Conservation (phyloP, 176 grass and related monocot species). For the Hsuehochloa calcarea region DNA sequence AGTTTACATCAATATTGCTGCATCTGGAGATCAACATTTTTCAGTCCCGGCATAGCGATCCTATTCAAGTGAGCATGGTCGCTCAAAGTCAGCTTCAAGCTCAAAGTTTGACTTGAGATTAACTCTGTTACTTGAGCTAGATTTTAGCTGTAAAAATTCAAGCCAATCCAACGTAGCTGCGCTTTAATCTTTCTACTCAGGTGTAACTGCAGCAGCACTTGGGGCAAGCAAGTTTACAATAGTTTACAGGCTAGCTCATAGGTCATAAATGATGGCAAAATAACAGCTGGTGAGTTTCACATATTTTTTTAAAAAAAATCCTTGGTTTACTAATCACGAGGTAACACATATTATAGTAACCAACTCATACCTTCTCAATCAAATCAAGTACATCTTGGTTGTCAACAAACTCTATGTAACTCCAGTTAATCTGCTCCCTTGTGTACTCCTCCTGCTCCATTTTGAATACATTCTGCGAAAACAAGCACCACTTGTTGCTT, state of each 20-base stretch:
- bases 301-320: background rate
- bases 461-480: constrained; percentile 91
- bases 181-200: background rate
- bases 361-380: constrained; percentile 75
- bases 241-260: background rate
- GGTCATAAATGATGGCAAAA: background rate
- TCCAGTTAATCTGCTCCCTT: constrained; percentile 93
- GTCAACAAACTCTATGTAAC: constrained; percentile 97
- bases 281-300: background rate
- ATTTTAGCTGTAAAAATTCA: background rate
- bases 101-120: background rate
- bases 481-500: constrained; percentile 27
- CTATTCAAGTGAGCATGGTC: background rate
- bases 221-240: background rate
- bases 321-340: background rate
- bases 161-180: background rate
- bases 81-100: background rate
- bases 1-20: background rate
- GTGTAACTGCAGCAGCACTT: background rate
- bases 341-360: background rate
- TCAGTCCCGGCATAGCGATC: background rate
- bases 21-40: background rate
- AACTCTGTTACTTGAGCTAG: background rate
- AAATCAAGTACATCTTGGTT: constrained; percentile 97
- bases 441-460: constrained; percentile 98